Base-by-base conservation (phyloP, 2,329 filamentous ascomycete genomes). In the Neonectria magnoliae region DNA sequence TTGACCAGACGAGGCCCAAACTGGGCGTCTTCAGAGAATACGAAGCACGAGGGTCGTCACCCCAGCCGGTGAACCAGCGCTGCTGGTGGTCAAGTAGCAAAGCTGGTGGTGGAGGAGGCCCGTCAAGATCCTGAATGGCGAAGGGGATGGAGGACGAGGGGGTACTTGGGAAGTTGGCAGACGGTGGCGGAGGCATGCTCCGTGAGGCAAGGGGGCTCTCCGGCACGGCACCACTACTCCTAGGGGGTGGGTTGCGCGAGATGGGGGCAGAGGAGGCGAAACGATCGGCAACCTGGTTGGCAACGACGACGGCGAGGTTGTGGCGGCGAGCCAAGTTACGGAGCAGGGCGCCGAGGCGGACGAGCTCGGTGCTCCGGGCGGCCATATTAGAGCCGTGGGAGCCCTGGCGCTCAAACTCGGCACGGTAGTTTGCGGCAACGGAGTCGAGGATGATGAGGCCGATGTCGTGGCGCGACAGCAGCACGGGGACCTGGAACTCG, bases 31-130 rank as follows among this genome's bases (percentile, higher is more conserved):
- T 98, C 60, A 91, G 80, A 9, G 79, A 73, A 53, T 81, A 77
- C 13, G 80, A 74, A 20, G 81, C 77, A 27, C 79, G 73, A 16
- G 85, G 81, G 60, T 89, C 84, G 77, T 97, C 93, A 22, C 95
- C 94, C 95, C 96, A 98, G 68, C 96, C 94, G 4, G 94, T 97
- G 80, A 98, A 97, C 88, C 94, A 98, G 47, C 92, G 88, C 77
- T 98, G 93, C 79, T 98, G 95, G 78, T 98, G 92, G 72, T 97
- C 91, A 9, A 98, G 87, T 33, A 88, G 86, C 41, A 98, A 83
- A 0, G 90, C 88, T 13, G 85, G 79, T 0, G 81, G 81, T 1
- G 77, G 74, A 14, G 78, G 76, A 2, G 77, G 76, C 3, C 73
- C 74, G 10, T 77, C 76, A 3, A 71, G 68, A 5, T 74, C 69